Percentiles rank a stretch among this genome's conserved stretches.
Conservation (phyloP, 2,329 filamentous ascomycete genomes). For the Zasmidium citrigriseum region DNA sequence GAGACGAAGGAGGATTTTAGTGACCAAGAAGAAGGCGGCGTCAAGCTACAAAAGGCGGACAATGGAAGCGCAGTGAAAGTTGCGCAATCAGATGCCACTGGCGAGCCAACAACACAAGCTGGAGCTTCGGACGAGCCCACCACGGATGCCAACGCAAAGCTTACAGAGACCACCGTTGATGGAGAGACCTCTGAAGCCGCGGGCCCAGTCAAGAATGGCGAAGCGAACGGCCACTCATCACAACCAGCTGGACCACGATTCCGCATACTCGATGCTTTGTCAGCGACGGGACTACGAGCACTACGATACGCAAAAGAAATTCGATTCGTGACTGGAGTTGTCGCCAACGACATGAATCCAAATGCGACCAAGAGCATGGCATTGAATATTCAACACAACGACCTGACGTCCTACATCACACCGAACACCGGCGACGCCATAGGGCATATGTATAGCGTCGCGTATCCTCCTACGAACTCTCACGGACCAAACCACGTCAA, state of each 20-base stretch:
- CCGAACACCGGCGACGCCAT: slow-evolving; percentile 81
- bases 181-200: slow-evolving; percentile 3
- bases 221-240: slow-evolving; percentile 10
- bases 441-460: slow-evolving; percentile 78
- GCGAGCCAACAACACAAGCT: neutral
- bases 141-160: neutral
- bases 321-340: slow-evolving; percentile 48
- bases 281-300: slow-evolving; percentile 87
- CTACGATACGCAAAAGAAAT: slow-evolving; percentile 90
- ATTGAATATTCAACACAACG: slow-evolving; percentile 82
- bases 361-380: slow-evolving; percentile 63
- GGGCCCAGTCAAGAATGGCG: neutral
- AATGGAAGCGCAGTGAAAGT: slow-evolving; percentile 8
- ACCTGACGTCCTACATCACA: slow-evolving; percentile 68
- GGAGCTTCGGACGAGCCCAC: neutral
- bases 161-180: neutral
- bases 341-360: slow-evolving; percentile 82
- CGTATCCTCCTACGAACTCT: slow-evolving; percentile 34
- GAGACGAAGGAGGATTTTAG: slow-evolving; percentile 27
- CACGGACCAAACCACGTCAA: slow-evolving; percentile 40
- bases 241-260: slow-evolving; percentile 53
- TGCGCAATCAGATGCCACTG: neutral
- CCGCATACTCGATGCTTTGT: slow-evolving; percentile 91
- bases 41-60: slow-evolving; percentile 15
- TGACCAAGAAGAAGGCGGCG: slow-evolving; percentile 20